Percentiles rank a stretch among this genome's conserved stretches.
phyloP scores from a whole-genome alignment of 2,329 filamentous ascomycete genomes.

The Nigrospora oryzae region DNA sequence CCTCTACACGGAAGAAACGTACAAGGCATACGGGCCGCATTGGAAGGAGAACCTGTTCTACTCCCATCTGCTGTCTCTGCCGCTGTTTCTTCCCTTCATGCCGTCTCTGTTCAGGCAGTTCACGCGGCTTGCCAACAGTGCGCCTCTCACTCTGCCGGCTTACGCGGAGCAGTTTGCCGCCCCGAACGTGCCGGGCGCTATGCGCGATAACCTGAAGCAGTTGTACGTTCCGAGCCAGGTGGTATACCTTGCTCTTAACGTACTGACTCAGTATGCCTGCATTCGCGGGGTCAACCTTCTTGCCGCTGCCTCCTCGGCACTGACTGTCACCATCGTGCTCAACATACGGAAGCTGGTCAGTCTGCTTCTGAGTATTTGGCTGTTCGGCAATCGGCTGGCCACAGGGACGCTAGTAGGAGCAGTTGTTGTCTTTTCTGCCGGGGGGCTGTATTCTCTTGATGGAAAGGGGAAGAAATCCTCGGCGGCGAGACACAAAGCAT shows the following conservation, averaged over 20 bases:
- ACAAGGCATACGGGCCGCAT: constrained; percentile 74
- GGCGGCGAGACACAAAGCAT: constrained; percentile 12
- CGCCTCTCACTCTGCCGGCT: constrained; percentile 43
- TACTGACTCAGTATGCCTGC: constrained; percentile 86
- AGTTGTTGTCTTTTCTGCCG: constrained; percentile 78
- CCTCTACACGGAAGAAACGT: constrained; percentile 87
- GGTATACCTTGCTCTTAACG: constrained; percentile 64
- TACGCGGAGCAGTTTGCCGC: constrained; percentile 20
- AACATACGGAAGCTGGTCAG: constrained; percentile 94
- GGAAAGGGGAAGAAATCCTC: constrained; percentile 26
- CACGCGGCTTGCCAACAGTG: constrained; percentile 51
- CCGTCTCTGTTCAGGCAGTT: constrained; percentile 58
- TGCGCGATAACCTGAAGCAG: constrained; percentile 28
- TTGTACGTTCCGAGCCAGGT: constrained; percentile 58
- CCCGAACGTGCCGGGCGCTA: constrained; percentile 23
- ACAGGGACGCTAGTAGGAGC: constrained; percentile 74
- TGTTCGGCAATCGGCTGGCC: constrained; percentile 82
- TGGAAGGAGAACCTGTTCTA: constrained; percentile 98
- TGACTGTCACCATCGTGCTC: constrained; percentile 93
- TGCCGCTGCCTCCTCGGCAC: constrained; percentile 76
- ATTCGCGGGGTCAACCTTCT: constrained; percentile 95
- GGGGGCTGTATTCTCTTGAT: constrained; percentile 84
- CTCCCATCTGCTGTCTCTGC: constrained; percentile 67
- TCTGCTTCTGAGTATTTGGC: constrained; percentile 80
- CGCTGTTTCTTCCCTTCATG: constrained; percentile 67